phyloP scores from a whole-genome alignment of 2,329 filamentous ascomycete species.

The Sclerotinia minor region DNA sequence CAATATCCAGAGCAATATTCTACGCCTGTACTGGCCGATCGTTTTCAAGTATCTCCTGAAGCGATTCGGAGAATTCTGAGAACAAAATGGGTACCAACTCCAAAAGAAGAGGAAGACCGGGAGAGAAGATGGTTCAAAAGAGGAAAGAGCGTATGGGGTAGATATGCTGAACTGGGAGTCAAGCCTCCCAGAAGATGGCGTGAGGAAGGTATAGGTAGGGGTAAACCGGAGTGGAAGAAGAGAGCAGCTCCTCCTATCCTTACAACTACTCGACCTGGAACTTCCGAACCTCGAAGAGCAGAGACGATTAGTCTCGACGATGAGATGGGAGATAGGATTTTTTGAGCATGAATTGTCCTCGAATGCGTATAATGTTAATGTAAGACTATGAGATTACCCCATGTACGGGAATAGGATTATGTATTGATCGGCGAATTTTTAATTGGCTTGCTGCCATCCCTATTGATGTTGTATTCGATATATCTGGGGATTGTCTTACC shows the following conservation, averaged over 20 bases:
- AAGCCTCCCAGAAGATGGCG: conserved; percentile 64
- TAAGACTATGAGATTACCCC: background rate
- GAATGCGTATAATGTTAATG: conserved; percentile 8
- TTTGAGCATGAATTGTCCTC: conserved; percentile 25
- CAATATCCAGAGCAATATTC: conserved; percentile 77
- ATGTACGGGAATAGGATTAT: background rate
- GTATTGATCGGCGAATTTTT: conserved; percentile 2
- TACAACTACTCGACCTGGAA: conserved; percentile 30
- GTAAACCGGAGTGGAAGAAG: conserved; percentile 35
- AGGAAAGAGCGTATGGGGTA: conserved; percentile 59
- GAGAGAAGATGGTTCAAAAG: conserved; percentile 62
- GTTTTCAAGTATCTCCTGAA: conserved; percentile 86
- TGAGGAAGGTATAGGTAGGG: conserved; percentile 41
- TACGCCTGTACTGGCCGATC: conserved; percentile 67
- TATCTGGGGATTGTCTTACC: background rate
- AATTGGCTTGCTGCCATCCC: background rate
- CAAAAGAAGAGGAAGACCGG: conserved; percentile 57
- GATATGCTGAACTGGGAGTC: conserved; percentile 59
- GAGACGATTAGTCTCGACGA: conserved; percentile 3
- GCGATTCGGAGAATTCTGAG: conserved; percentile 83
- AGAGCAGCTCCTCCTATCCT: conserved; percentile 23
- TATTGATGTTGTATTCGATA: conserved; percentile 10
- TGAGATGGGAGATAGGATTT: conserved; percentile 31
- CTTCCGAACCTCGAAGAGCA: conserved; percentile 16
- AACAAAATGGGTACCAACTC: conserved; percentile 68